Evolutionary conservation across 2,329 filamentous ascomycete genomes (phyloP).

Genomic region (Monilinia vaccinii-corymbosi): DNA sequence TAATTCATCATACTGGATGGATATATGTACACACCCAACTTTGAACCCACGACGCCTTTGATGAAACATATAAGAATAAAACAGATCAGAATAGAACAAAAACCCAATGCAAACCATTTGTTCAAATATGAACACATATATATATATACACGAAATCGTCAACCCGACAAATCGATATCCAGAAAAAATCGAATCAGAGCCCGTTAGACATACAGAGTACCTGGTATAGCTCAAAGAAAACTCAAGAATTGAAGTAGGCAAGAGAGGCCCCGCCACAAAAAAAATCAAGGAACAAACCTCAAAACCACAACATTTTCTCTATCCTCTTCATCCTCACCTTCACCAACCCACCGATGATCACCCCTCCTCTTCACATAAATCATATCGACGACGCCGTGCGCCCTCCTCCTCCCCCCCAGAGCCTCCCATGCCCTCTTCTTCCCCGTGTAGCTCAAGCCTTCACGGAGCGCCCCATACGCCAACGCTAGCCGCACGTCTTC

Average conservation of each 20-base stretch:
- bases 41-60: background rate
- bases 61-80: no score
- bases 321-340: conserved; percentile 15
- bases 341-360: conserved; percentile 42
- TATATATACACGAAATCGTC: background rate
- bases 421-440: conserved; percentile 45
- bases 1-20: background rate
- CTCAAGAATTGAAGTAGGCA: background rate
- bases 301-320: conserved; percentile 25
- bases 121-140: background rate
- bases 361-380: conserved; percentile 43
- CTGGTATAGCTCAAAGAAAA: background rate
- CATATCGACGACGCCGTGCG: conserved; percentile 43
- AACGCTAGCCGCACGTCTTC: conserved; percentile 29
- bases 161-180: background rate
- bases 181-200: background rate
- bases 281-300: background rate
- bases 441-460: conserved; percentile 38
- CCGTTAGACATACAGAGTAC: no score
- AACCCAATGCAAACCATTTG: background rate
- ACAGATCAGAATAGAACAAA: no score
- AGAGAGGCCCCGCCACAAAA: no score
- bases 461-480: conserved; percentile 40
- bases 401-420: conserved; percentile 39
- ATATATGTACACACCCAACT: no score